Evolutionary conservation across 1,139 yeast species (phyloP).

Genomic region (Yamadazyma blattariae): DNA sequence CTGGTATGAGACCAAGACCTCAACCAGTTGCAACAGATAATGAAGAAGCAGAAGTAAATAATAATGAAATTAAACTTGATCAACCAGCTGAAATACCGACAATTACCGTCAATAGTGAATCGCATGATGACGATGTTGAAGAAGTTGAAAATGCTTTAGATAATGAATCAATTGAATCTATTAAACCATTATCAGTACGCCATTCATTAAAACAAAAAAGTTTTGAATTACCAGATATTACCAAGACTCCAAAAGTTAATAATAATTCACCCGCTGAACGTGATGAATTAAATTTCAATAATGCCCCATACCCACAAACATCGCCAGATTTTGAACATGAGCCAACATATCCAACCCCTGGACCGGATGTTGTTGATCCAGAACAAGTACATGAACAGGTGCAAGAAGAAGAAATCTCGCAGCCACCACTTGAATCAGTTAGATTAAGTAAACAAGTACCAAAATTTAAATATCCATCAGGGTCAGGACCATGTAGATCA

Average conservation of each 20-base stretch:
- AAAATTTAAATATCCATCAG: constrained; percentile 44
- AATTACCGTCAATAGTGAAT: constrained; percentile 8
- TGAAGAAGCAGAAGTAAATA: not conserved
- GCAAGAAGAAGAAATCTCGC: not conserved
- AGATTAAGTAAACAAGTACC: constrained; percentile 7
- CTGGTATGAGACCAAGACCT: constrained; percentile 5
- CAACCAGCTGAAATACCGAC: not conserved
- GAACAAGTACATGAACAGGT: constrained; percentile 2
- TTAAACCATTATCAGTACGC: constrained; percentile 25
- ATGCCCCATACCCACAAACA: constrained; percentile 1
- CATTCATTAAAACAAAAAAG: constrained; percentile 14
- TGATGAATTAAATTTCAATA: not conserved
- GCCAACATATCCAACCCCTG: not conserved
- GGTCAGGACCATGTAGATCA: constrained; percentile 70
- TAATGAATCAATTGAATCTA: constrained; percentile 20
- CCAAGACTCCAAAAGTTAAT: constrained; percentile 12
- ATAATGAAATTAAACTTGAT: not conserved
- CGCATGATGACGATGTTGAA: not conserved
- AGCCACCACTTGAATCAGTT: constrained; percentile 3
- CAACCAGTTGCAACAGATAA: constrained; percentile 5
- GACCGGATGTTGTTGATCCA: not conserved
- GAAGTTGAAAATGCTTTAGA: too few relatives aligned
- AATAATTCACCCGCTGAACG: not conserved
- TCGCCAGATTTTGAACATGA: constrained; percentile 3
- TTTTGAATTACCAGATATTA: constrained; percentile 15